Base-by-base conservation (phyloP, 768 basidiomycete species). In the Plicaturopsis crispa region DNA sequence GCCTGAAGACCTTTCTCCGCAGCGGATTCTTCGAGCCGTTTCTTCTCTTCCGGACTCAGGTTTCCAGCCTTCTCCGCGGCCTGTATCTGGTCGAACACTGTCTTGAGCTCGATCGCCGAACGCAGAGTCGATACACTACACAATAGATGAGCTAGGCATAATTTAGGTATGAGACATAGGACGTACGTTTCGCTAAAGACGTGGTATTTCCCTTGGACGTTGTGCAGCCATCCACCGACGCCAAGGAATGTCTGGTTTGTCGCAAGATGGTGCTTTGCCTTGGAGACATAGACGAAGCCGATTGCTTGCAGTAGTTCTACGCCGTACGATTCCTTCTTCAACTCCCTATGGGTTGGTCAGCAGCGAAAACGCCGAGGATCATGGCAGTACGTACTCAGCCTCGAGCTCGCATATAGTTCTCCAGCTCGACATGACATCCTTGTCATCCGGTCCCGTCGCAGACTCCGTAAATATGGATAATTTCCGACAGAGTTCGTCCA, bases 1-100 rank as follows among this genome's bases (percentile, higher is more conserved):
- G 90, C 88, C 49, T 90, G 86, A 1, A 93, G 57, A 10, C 88
- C 91, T 57, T 92, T 93, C 65, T 93, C 90, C 0, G 91, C 90
- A 1, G 91, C 91, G 50, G 90, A 85, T 48, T 93, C 91, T 53
- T 94, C 91, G 1, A 94, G 63, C 40, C 79, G 75, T 54, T 73
- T 78, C 62, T 78, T 82, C 61, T 91, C 86, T 31, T 90, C 89
- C 0, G 81, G 75, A 20, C 64, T 67, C 28, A 91, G 61, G 42
- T 81, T 86, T 1, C 90, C 90, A 2, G 83, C 79, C 52, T 83
- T 81, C 57, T 93, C 90, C 0, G 89, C 90, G 0, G 86, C 86
- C 57, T 88, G 82, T 19, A 94, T 86, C 55, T 91, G 89, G 54
- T 93, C 90, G 40, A 93, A 94, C 0, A 92, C 86, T 8, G 72